Evolutionary conservation across 2,329 filamentous ascomycete species (phyloP).

Genomic region (Phialemoniopsis sp.): DNA sequence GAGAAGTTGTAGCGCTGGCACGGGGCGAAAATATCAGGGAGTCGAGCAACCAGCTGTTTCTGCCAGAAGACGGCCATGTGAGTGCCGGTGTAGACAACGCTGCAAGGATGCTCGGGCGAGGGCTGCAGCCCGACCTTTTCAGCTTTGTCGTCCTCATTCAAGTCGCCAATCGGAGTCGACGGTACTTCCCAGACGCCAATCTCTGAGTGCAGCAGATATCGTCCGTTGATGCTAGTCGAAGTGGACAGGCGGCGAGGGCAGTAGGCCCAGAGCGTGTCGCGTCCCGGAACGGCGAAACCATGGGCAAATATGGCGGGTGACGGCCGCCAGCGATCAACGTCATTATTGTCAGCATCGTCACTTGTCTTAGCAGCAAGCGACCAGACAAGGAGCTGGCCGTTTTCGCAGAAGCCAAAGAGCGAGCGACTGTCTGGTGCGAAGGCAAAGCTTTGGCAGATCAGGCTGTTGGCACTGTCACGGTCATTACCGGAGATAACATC

Average conservation of each 20-base stretch:
- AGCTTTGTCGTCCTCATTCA: not conserved
- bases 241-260: conserved; percentile 2
- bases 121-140: not conserved
- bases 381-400: conserved; percentile 1
- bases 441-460: not conserved
- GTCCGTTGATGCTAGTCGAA: conserved; percentile 1
- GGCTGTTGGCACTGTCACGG: not conserved
- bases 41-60: not conserved
- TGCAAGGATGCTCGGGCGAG: conserved; percentile 1
- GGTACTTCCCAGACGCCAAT: conserved; percentile 2
- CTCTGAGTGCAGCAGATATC: conserved; percentile 4
- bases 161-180: not conserved
- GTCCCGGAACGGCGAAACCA: no score
- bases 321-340: conserved; percentile 2
- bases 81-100: not conserved
- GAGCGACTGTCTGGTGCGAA: conserved; percentile 3
- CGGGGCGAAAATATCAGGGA: conserved; percentile 1
- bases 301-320: not conserved
- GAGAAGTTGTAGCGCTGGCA: no score
- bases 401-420: conserved; percentile 1
- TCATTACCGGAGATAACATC: no score
- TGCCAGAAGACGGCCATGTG: conserved; percentile 3
- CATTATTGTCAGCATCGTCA: no score
- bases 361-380: not conserved
- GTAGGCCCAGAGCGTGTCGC: not conserved